Evolutionary conservation across 306 rosid species (phyloP).

Genomic region (Canavalia ensiformis): DNA sequence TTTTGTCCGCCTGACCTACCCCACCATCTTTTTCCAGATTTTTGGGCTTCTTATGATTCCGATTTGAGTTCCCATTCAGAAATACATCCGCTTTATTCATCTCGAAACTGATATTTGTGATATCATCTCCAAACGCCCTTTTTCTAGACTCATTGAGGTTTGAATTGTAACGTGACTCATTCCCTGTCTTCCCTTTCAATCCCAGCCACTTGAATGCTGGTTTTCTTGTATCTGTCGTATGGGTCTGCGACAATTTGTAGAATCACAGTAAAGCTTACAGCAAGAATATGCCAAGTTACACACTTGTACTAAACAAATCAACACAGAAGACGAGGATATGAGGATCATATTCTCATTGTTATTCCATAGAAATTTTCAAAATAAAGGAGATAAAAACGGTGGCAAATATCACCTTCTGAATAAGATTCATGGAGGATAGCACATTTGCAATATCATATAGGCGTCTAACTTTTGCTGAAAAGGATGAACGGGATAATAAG

Average conservation of each 20-base stretch:
- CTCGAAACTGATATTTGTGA: constrained; percentile 70
- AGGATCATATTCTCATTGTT: not conserved
- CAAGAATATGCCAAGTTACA: not conserved
- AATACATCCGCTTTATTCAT: constrained; percentile 58
- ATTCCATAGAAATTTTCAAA: not conserved
- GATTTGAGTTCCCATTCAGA: constrained; percentile 44
- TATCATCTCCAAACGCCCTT: constrained; percentile 80
- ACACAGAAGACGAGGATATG: not conserved
- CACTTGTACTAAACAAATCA: not conserved
- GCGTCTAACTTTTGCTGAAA: constrained; percentile 95
- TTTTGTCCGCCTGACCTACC: constrained; percentile 45
- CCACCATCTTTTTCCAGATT: constrained; percentile 44
- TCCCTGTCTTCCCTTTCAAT: constrained; percentile 53
- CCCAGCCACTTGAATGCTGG: constrained; percentile 97
- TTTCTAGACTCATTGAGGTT: constrained; percentile 61
- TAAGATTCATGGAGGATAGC: constrained; percentile 83
- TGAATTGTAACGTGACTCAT: constrained; percentile 43
- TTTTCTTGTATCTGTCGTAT: constrained; percentile 75
- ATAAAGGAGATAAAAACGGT: not conserved
- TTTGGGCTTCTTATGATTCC: constrained; percentile 46
- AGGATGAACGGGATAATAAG: constrained; percentile 41
- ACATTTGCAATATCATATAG: constrained; percentile 96
- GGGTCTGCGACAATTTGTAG: constrained; percentile 66
- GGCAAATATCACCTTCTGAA: constrained; percentile 77
- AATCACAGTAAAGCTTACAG: constrained; percentile 19